Evolutionary conservation across 345 rosid genomes (phyloP).

Genomic region (Psidium guajava): DNA sequence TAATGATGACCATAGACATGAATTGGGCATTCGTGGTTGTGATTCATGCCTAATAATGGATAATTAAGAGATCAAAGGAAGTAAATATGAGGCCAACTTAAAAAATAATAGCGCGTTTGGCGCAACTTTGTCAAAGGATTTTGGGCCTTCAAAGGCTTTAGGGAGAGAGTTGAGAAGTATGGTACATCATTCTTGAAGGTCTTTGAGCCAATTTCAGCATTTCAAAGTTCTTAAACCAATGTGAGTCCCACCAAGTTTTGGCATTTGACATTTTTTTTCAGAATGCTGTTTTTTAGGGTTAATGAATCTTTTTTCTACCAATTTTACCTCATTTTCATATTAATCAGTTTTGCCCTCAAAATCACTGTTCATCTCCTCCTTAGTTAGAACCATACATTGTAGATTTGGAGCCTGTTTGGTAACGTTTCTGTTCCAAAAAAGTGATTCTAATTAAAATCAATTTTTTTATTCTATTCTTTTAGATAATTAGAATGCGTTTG

Average conservation of each 20-base stretch:
- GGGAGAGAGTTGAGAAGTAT: not conserved
- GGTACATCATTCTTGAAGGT: not conserved
- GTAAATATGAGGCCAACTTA: not conserved
- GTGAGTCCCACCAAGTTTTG: not conserved
- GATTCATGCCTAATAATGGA: not conserved
- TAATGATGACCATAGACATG: not conserved
- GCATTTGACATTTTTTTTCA: too few species aligned
- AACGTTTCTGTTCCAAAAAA: too few species aligned
- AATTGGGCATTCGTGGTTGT: not conserved
- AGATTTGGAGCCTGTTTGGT: too few species aligned
- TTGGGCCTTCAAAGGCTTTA: not conserved
- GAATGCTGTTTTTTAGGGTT: too few species aligned
- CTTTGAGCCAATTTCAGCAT: not conserved
- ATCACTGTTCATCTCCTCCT: too few species aligned
- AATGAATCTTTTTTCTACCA: too few species aligned
- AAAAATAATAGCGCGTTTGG: rapidly evolving
- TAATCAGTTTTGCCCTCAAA: too few species aligned
- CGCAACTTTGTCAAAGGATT: not conserved
- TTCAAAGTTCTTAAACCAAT: not conserved
- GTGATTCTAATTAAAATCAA: too few species aligned
- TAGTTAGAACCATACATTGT: too few species aligned
- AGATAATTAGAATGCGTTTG: too few species aligned
- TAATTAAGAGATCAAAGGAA: not conserved
- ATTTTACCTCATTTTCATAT: too few species aligned
- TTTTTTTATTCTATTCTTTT: too few species aligned